Conservation (phyloP, 352 stramenopile genomes). For the Globisporangium splendens region DNA sequence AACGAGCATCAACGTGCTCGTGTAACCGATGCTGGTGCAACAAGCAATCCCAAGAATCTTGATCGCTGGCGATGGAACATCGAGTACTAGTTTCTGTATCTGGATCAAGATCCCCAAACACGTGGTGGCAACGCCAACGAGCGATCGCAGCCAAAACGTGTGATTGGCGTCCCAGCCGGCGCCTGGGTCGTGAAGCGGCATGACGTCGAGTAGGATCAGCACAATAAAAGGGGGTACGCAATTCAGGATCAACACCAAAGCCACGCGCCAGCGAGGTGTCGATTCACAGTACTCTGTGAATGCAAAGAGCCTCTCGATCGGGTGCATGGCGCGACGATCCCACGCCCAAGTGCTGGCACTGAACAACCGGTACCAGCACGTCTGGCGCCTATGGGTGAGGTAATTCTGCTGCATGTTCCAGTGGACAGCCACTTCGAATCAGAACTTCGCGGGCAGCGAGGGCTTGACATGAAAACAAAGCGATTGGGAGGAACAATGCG, state of each 20-base stretch:
- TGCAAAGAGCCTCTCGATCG: constrained; percentile 4
- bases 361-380: neutral
- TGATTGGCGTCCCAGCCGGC: neutral
- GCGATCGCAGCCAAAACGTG: neutral
- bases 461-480: no score
- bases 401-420: no score
- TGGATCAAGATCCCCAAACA: neutral
- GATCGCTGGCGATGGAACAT: neutral
- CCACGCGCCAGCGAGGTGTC: neutral
- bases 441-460: no score
- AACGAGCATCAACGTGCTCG: neutral
- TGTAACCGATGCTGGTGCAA: neutral
- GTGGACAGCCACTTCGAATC: no score
- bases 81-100: neutral
- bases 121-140: neutral
- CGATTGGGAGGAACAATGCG: no score
- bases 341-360: neutral
- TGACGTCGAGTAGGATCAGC: constrained; percentile 2
- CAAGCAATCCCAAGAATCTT: neutral
- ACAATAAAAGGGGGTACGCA: neutral
- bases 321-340: neutral
- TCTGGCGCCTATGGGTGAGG: neutral
- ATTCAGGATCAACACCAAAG: neutral
- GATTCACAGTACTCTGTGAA: constrained; percentile 3
- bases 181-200: neutral